These are phyloP conservation scores for Heimioporus retisporus DNA, from an alignment of 1,284 basidiomycete genomes.

Conservation along the genomic window DNA sequence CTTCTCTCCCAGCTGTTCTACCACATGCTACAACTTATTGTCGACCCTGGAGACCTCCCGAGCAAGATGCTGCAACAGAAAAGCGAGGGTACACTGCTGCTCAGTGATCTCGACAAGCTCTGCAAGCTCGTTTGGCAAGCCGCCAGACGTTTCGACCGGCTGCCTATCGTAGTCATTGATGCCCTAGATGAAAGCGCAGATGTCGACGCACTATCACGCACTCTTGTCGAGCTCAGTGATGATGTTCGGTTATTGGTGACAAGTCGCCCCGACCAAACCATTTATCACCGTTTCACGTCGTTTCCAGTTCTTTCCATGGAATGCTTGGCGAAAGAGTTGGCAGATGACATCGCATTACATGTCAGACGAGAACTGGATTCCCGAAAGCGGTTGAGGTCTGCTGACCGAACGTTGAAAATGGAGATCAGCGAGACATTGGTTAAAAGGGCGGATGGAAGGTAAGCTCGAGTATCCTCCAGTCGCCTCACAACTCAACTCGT, in stretches of 20 bases:
- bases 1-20: slow-evolving; percentile 7
- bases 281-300: neutral
- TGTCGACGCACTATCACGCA: neutral
- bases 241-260: slow-evolving; percentile 13
- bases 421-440: slow-evolving; percentile 1
- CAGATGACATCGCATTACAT: slow-evolving; percentile 3
- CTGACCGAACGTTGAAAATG: neutral
- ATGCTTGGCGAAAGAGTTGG: neutral
- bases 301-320: slow-evolving; percentile 10
- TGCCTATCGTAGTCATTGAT: slow-evolving; percentile 13
- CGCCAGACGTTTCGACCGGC: neutral
- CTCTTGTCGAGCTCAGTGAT: neutral
- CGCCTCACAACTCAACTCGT: neutral
- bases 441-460: slow-evolving; percentile 10
- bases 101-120: slow-evolving; percentile 2
- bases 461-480: neutral
- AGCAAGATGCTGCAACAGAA: slow-evolving; percentile 12
- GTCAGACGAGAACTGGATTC: slow-evolving; percentile 1
- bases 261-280: neutral
- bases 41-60: slow-evolving; percentile 4
- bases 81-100: neutral
- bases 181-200: slow-evolving; percentile 16
- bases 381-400: neutral
- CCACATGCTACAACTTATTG: neutral
- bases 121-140: neutral